Conservation (phyloP, 257 asterid genomes). For the Agastache rugosa region DNA sequence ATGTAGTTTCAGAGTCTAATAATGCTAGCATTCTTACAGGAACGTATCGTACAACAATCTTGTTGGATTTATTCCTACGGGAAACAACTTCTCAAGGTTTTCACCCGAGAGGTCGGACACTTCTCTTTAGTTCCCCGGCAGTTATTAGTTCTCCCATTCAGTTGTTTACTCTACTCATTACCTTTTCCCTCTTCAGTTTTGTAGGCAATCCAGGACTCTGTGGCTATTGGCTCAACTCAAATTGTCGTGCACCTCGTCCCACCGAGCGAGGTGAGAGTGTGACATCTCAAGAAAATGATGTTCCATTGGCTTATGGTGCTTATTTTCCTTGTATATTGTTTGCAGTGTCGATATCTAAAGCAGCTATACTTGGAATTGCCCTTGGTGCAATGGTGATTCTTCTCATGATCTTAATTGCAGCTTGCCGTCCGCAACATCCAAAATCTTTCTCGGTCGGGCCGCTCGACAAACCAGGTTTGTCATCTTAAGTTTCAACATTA, state of each 20-base stretch:
- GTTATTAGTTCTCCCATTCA: background rate
- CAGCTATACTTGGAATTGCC: slow-evolving; percentile 95
- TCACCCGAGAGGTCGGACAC: slow-evolving; percentile 66
- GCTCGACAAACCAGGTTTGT: slow-evolving; percentile 77
- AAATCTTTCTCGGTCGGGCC: slow-evolving; percentile 66
- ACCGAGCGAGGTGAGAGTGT: slow-evolving; percentile 61
- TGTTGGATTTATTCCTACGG: slow-evolving; percentile 78
- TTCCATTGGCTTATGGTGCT: background rate
- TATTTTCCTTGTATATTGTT: background rate
- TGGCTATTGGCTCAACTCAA: slow-evolving; percentile 77
- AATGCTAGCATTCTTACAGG: slow-evolving; percentile 43
- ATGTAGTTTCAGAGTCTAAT: slow-evolving; percentile 7
- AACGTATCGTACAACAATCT: slow-evolving; percentile 88
- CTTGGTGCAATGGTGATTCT: slow-evolving; percentile 83
- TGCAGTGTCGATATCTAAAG: slow-evolving; percentile 82
- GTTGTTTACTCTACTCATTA: background rate
- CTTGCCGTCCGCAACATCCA: slow-evolving; percentile 73
- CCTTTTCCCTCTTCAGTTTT: slow-evolving; percentile 49
- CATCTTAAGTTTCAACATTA: too few species aligned
- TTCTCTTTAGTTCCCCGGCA: background rate
- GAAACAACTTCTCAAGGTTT: slow-evolving; percentile 90
- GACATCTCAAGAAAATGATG: background rate
- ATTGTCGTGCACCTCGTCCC: slow-evolving; percentile 62
- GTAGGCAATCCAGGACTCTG: slow-evolving; percentile 87
- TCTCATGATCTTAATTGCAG: slow-evolving; percentile 82